Percentiles rank a stretch among this genome's conserved stretches.
Evolutionary conservation across 139 green algal species (phyloP).

Genomic region (Chara braunii): DNA sequence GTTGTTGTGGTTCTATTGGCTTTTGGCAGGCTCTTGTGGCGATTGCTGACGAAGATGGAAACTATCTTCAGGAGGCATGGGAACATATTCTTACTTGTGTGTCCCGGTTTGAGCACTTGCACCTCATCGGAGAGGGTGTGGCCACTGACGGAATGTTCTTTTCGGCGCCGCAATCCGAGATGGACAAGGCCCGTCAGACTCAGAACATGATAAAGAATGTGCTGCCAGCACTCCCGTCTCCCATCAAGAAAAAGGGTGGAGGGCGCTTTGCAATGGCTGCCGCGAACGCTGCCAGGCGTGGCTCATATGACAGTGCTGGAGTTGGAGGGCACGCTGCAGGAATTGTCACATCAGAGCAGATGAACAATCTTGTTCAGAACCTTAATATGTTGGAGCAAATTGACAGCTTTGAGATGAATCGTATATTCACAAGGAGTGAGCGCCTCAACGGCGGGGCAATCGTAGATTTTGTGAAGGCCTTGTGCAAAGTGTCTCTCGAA

Average conservation of each 20-base stretch:
- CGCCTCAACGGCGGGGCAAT: constrained; percentile 76
- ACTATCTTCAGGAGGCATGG: constrained; percentile 61
- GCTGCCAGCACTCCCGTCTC: no score
- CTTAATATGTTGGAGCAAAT: constrained; percentile 37
- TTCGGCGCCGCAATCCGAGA: constrained; percentile 4
- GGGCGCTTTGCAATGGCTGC: neutral
- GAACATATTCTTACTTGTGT: constrained; percentile 84
- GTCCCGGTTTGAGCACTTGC: constrained; percentile 84
- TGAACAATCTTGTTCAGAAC: constrained; percentile 34
- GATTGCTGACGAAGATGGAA: constrained; percentile 39
- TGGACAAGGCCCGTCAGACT: constrained; percentile 21
- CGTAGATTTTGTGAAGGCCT: constrained; percentile 80
- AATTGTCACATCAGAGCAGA: constrained; percentile 19
- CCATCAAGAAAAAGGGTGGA: neutral
- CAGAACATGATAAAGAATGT: neutral
- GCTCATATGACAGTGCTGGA: constrained; percentile 35
- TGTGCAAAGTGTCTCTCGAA: constrained; percentile 57
- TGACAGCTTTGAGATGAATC: constrained; percentile 29
- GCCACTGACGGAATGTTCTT: constrained; percentile 80
- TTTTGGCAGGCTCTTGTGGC: constrained; percentile 22
- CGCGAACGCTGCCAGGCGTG: constrained; percentile 1
- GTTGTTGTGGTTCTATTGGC: no score
- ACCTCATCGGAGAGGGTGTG: constrained; percentile 71
- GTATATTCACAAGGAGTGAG: constrained; percentile 55
- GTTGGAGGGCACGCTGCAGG: constrained; percentile 17